A percentile compares a stretch with the other conserved stretches of the same genome.
Conservation (phyloP, 495 filamentous ascomycete genomes). For the Parachaetomium inaequale region DNA sequence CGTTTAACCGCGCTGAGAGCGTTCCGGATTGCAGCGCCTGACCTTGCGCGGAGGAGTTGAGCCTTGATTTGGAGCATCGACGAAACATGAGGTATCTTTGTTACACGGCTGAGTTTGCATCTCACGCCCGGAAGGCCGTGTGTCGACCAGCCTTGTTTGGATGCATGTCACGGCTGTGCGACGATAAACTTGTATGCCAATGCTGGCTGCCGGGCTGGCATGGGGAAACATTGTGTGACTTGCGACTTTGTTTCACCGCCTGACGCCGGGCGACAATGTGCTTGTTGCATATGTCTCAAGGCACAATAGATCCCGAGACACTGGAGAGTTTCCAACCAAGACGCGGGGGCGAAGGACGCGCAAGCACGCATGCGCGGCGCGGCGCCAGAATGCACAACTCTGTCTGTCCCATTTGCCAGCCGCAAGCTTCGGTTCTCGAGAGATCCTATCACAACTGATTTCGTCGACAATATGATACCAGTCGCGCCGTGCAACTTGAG, state of each 20-base stretch:
- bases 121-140: not conserved
- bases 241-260: not conserved
- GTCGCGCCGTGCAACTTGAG: not conserved
- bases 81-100: not conserved
- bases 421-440: too few species aligned
- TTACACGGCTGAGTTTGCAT: not conserved
- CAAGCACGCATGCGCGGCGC: not conserved
- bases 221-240: not conserved
- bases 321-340: not conserved
- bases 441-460: not conserved
- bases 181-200: not conserved
- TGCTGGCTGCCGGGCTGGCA: not conserved
- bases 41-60: not conserved
- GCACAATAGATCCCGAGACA: not conserved
- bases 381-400: not conserved
- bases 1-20: slow-evolving; percentile 9
- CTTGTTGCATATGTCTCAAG: not conserved
- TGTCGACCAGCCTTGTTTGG: too few species aligned
- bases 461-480: not conserved
- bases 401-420: not conserved
- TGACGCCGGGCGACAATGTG: not conserved
- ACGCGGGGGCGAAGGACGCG: not conserved
- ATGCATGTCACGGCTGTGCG: not conserved
- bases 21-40: slow-evolving; percentile 3
- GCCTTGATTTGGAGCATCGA: not conserved